Percentiles rank a stretch among this genome's conserved stretches.
phyloP scores from a whole-genome alignment of 495 filamentous ascomycete genomes.

The Penicillium cinerascens region DNA sequence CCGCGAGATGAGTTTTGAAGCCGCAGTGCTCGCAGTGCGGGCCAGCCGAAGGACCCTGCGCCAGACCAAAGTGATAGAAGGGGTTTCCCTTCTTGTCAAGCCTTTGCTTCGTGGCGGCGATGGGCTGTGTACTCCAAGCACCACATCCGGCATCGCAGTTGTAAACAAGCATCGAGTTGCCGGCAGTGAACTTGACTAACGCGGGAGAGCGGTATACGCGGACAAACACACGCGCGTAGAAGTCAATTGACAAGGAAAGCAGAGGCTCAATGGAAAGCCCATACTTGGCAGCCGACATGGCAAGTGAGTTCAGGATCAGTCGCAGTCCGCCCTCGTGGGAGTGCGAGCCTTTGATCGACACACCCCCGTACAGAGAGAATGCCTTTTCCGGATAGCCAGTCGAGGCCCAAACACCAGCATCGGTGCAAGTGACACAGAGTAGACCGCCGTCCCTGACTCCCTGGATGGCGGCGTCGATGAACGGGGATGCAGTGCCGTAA shows the following conservation, averaged over 20 bases:
- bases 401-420: slow-evolving; percentile 91
- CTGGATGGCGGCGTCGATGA: slow-evolving; percentile 86
- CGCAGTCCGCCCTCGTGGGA: slow-evolving; percentile 89
- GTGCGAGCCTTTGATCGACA: slow-evolving; percentile 75
- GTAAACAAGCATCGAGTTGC: slow-evolving; percentile 91
- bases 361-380: slow-evolving; percentile 84
- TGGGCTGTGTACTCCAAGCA: slow-evolving; percentile 73
- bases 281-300: slow-evolving; percentile 75
- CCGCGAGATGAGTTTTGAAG: slow-evolving; percentile 77
- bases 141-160: slow-evolving; percentile 87
- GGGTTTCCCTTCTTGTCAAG: slow-evolving; percentile 64
- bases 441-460: slow-evolving; percentile 80
- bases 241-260: slow-evolving; percentile 90
- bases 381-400: slow-evolving; percentile 90
- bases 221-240: slow-evolving; percentile 89
- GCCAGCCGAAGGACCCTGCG: slow-evolving; percentile 60
- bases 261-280: slow-evolving; percentile 90
- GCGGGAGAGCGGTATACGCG: slow-evolving; percentile 71
- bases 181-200: slow-evolving; percentile 82
- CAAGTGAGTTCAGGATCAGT: slow-evolving; percentile 75
- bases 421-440: slow-evolving; percentile 93
- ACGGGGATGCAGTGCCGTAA: slow-evolving; percentile 87
- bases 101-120: slow-evolving; percentile 62
- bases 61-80: slow-evolving; percentile 71
- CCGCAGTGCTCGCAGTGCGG: slow-evolving; percentile 76